A percentile compares a stretch with the other conserved stretches of the same genome.
Conservation (phyloP, 768 basidiomycete species). For the Strobilomyces confusus region DNA sequence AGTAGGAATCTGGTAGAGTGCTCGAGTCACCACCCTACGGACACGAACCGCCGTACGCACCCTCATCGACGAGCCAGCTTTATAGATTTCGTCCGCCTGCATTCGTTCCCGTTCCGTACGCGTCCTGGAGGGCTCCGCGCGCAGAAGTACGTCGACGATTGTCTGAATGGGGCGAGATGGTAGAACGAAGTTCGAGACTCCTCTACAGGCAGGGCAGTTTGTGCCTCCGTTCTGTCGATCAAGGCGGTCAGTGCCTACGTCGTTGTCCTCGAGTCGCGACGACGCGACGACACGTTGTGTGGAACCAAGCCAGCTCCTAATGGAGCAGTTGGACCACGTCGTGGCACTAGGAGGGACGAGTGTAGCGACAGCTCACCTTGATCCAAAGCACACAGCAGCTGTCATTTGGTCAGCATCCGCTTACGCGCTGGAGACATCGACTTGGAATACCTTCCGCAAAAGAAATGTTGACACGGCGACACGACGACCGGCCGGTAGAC, state of each 20-base stretch:
- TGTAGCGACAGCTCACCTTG: constrained; percentile 50
- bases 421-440: not conserved
- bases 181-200: constrained; percentile 59
- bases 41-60: constrained; percentile 38
- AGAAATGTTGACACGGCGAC: constrained; percentile 84
- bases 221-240: constrained; percentile 71
- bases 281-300: not conserved
- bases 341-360: constrained; percentile 1
- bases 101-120: constrained; percentile 67
- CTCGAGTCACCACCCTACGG: not conserved
- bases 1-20: constrained; percentile 55
- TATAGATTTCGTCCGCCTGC: constrained; percentile 83
- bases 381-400: constrained; percentile 86
- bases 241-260: constrained; percentile 10
- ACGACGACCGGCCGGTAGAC: constrained; percentile 82
- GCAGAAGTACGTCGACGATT: constrained; percentile 67
- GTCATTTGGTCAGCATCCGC: constrained; percentile 40
- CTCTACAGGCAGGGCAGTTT: constrained; percentile 79
- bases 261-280: not conserved
- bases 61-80: constrained; percentile 54
- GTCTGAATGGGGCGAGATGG: constrained; percentile 73
- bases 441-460: constrained; percentile 72
- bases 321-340: not conserved
- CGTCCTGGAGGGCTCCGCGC: constrained; percentile 62
- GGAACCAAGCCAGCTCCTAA: not conserved